A percentile compares a stretch with the other conserved stretches of the same genome.
Evolutionary conservation across 139 green algal genomes (phyloP).

Genomic region (Micractinium conductrix): DNA sequence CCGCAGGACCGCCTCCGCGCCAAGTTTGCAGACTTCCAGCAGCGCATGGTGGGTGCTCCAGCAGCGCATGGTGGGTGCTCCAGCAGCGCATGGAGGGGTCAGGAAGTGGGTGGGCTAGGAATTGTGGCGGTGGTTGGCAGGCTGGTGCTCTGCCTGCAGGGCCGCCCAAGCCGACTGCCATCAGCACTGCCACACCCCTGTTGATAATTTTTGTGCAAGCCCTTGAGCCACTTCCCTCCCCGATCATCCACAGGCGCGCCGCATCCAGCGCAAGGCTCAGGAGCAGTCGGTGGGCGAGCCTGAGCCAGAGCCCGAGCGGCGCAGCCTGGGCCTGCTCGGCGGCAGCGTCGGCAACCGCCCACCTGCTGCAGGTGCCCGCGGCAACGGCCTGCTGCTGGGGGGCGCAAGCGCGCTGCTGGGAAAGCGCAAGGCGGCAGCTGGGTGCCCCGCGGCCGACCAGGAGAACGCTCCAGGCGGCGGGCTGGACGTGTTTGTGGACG

Average conservation of each 20-base stretch:
- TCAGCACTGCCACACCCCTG: no score
- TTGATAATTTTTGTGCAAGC: not conserved
- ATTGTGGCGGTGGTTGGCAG: no score
- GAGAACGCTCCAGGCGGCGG: slow-evolving; percentile 14
- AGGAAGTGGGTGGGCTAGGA: not conserved
- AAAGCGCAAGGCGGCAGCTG: slow-evolving; percentile 30
- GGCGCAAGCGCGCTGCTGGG: slow-evolving; percentile 4
- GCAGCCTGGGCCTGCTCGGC: slow-evolving; percentile 39
- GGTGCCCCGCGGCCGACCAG: slow-evolving; percentile 32
- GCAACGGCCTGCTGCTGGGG: slow-evolving; percentile 1
- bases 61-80: slow-evolving; percentile 83
- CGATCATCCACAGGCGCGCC: slow-evolving; percentile 56
- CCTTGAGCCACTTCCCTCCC: not conserved
- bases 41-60: slow-evolving; percentile 86
- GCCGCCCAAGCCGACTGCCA: no score
- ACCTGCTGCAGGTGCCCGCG: not conserved
- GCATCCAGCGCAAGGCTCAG: slow-evolving; percentile 71
- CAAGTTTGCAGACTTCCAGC: slow-evolving; percentile 84
- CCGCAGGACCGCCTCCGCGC: slow-evolving; percentile 76
- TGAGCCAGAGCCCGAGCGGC: slow-evolving; percentile 38
- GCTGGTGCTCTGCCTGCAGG: no score
- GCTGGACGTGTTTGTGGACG: slow-evolving; percentile 79
- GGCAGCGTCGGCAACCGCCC: not conserved
- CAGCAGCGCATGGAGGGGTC: slow-evolving; percentile 85
- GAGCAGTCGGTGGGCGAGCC: slow-evolving; percentile 42